Base-by-base conservation (phyloP, 257 asterid species). In the Jacaranda mimosifolia region DNA sequence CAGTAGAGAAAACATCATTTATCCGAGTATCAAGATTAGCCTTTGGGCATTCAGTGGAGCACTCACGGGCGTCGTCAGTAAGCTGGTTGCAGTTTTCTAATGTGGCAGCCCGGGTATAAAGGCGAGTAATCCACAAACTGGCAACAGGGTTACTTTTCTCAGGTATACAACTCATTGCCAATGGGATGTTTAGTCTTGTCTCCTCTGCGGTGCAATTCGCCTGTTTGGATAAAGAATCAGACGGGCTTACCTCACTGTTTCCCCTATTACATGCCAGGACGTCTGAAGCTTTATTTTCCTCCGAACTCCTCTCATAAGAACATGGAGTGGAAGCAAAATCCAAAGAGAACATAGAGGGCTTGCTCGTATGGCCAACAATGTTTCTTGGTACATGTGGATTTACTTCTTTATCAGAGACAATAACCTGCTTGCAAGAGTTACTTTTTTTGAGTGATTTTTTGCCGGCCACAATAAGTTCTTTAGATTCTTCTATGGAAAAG, bases 61-160 rank as follows among this genome's bases (percentile, higher is more conserved):
- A 7, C n/a, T 64, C 72, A 7, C 40, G 55, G 7, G 80, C 72
- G 77, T 80, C 76, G 68, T 73, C 63, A 21, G 70, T 55, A 60
- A 70, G 73, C 75, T 5, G 73, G 43, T 86, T 82, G 52, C 79
- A 15, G 43, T 79, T 63, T 13, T 73, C 86, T 35, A 80, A 57
- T 21, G 49, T 57, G 6, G 84, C 68, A 18, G 46, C 69, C 65
- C 74, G 84, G 9, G 86, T 74, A 19, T 86, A 83, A 67, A 88
- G 77, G 51, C 96, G 91, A 75, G 92, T 86, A 13, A 92, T 85
- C 97, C 97, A 92, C 82, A 89, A 78, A 76, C 96, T 89, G 58
- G 88, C 67, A 59, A 39, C 73, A 49, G 81, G 79, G 7, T 73
- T 77, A 42, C 75, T 77, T 79, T 81, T 85, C 66, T 65, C 85